Conservation (phyloP, 169 alveolate species). For the Sarcocystis neurona region DNA sequence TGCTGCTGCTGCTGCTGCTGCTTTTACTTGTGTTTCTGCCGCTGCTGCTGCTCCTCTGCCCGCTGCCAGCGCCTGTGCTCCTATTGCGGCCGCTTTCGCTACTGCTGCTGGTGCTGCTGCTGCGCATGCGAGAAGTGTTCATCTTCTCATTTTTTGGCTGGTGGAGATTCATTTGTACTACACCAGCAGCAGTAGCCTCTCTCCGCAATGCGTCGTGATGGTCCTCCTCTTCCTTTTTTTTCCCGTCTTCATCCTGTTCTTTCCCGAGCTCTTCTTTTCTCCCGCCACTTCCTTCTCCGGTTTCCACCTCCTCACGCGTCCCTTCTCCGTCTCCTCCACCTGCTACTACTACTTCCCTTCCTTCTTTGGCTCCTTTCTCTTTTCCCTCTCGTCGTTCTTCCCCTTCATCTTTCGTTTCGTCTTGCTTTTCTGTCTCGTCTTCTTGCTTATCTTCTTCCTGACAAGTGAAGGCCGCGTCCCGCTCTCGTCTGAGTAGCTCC, state of each 20-base stretch:
- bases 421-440: not conserved
- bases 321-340: not conserved
- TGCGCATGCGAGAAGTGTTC: too few relatives aligned
- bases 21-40: too few relatives aligned
- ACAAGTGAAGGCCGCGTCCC: not conserved
- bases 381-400: not conserved
- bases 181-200: too few relatives aligned
- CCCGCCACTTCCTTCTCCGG: not conserved
- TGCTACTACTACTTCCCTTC: not conserved
- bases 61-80: too few relatives aligned
- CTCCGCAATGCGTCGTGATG: not conserved
- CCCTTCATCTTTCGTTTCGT: not conserved
- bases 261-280: not conserved
- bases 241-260: constrained; percentile 11
- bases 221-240: not conserved
- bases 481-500: not conserved
- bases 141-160: too few relatives aligned
- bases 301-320: not conserved
- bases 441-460: not conserved
- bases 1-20: too few relatives aligned
- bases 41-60: too few relatives aligned
- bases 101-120: too few relatives aligned
- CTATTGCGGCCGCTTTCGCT: too few relatives aligned
- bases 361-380: not conserved
- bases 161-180: too few relatives aligned